Evolutionary conservation across 345 rosid genomes (phyloP).

Genomic region (Lepidium aucheri): DNA sequence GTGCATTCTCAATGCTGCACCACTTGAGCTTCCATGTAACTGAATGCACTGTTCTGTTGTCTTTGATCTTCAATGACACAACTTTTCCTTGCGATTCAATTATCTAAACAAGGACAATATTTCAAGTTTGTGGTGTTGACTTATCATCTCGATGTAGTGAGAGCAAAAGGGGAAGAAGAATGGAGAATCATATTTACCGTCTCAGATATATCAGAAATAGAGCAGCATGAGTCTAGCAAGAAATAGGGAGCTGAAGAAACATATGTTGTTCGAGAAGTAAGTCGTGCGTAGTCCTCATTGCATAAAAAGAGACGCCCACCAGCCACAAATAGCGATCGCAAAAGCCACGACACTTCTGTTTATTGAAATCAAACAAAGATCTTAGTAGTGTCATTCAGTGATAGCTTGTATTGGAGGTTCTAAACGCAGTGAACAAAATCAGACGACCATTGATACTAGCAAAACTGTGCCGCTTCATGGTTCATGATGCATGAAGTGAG

Average conservation of each 20-base stretch:
- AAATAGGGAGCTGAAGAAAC: conserved; percentile 47
- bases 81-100: not conserved
- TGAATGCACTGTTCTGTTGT: not conserved
- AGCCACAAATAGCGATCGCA: conserved; percentile 63
- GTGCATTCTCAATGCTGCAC: conserved; percentile 5
- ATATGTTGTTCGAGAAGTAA: conserved; percentile 31
- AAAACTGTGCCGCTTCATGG: not conserved
- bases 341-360: conserved; percentile 57
- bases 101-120: conserved; percentile 11
- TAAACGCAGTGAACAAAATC: not conserved
- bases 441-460: not conserved
- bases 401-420: conserved; percentile 3
- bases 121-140: not conserved
- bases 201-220: conserved; percentile 45
- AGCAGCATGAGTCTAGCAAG: conserved; percentile 53
- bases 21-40: conserved; percentile 20
- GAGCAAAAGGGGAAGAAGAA: not conserved
- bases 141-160: not conserved
- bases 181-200: conserved; percentile 39
- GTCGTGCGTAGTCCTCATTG: conserved; percentile 52
- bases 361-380: not conserved
- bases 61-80: conserved; percentile 17
- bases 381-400: not conserved
- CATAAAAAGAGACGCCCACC: conserved; percentile 58
- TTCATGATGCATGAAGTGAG: not conserved